Base-by-base conservation (phyloP, 257 asterid species). In the Coffea eugenioides region DNA sequence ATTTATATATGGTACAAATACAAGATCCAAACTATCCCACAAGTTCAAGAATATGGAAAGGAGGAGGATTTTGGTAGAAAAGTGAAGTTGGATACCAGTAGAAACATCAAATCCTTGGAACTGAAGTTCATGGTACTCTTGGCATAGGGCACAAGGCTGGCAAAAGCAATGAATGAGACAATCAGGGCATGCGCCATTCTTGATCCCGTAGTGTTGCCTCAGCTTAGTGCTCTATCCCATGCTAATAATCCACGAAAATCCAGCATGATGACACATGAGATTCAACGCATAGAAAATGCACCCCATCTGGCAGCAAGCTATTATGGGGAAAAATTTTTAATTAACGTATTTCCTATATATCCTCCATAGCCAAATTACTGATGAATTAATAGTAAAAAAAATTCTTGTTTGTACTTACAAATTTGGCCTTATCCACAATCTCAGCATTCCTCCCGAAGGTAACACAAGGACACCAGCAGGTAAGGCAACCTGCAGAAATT, bases 91-190 rank as follows among this genome's bases (percentile, higher is more conserved):
- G 5, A 18, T 57, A 75, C 69, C 78, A 56, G 13, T 27, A 11
- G 56, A 75, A 25, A 75, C 48, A 64, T 56, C 69, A 59, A 76
- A 76, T 1, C 79, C 79, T 2, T 68, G 59, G 43, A 20, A 36
- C 25, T 43, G n/a, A 3, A 76, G 79, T 27, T 76, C 46, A 0
- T 57, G 69, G 23, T 75, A 75, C 71, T 75, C 79, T 75, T 75
- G 79, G 66, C 70, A 75, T 5, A 75, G 6, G 23, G 79, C 71
- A 76, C 79, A 76, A 3, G 72, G 72, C 41, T 61, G 59, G 41
- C 79, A 76, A n/a, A 18, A 76, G 43, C 11, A 76, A 61, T 76
- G 79, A 27, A 45, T 11, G 23, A 76, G 20, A 27, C 79, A 76
- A 64, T 76, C 73, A 36, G 5, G 15, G 73, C 73, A 69, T 69